Percentiles rank a stretch among this genome's conserved stretches.
Conservation (phyloP, 1,284 basidiomycete species). For the Trichosporon inkin region DNA sequence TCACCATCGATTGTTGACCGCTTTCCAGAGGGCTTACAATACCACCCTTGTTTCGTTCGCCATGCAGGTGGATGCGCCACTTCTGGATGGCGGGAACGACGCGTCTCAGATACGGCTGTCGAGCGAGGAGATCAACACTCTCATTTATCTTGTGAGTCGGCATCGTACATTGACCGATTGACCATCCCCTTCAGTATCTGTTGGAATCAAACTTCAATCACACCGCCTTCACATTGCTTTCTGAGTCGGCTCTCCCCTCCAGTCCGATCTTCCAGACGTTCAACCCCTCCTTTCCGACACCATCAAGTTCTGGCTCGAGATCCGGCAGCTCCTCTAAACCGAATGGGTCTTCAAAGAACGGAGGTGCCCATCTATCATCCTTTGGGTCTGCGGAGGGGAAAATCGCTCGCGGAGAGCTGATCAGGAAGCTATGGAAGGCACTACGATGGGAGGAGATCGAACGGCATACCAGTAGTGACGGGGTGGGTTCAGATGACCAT, state of each 20-base stretch:
- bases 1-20: background rate
- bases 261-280: constrained; percentile 44
- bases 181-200: constrained; percentile 32
- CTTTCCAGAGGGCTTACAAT: background rate
- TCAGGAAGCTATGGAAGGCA: constrained; percentile 46
- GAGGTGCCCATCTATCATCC: background rate
- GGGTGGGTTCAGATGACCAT: constrained; percentile 21
- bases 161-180: background rate
- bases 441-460: constrained; percentile 47
- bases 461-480: constrained; percentile 31
- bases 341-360: constrained; percentile 13
- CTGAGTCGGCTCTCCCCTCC: constrained; percentile 39
- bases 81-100: constrained; percentile 3
- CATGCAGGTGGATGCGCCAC: background rate
- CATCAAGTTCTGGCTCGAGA: constrained; percentile 7
- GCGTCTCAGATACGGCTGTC: constrained; percentile 31
- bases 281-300: constrained; percentile 34
- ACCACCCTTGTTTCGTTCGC: background rate
- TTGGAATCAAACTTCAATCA: constrained; percentile 47
- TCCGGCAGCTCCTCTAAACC: constrained; percentile 8
- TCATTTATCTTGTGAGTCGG: constrained; percentile 42
- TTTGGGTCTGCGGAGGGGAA: constrained; percentile 18
- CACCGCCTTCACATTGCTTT: constrained; percentile 43
- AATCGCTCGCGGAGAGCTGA: constrained; percentile 41
- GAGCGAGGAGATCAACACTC: constrained; percentile 46